phyloP scores from a whole-genome alignment of 2,329 filamentous ascomycete species.

The Clarireedia monteithiana region DNA sequence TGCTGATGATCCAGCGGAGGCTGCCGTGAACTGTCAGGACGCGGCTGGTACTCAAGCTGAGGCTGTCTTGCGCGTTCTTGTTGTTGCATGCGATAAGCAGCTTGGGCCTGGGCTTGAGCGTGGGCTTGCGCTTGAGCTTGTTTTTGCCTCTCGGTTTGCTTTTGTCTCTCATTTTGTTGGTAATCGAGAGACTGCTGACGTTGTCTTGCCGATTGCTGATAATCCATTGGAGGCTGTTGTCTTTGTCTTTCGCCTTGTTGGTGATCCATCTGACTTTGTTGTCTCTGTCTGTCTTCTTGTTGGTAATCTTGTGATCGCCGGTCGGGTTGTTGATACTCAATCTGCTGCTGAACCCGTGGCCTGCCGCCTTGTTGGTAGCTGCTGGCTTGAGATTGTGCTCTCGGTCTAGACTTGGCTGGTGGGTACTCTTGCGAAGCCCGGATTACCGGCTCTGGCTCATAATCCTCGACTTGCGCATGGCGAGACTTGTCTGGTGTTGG shows the following conservation, averaged over 20 bases:
- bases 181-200: conserved; percentile 4
- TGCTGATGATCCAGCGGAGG: conserved; percentile 16
- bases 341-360: conserved; percentile 1
- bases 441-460: conserved; percentile 27
- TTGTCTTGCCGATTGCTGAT: conserved; percentile 5
- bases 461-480: conserved; percentile 19
- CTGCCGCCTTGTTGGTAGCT: conserved; percentile 2
- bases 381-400: conserved; percentile 7
- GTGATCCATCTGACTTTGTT: conserved; percentile 1
- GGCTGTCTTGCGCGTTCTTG: conserved; percentile 11
- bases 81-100: conserved; percentile 5
- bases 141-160: conserved; percentile 8
- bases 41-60: conserved; percentile 11
- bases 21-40: conserved; percentile 13
- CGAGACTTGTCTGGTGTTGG: conserved; percentile 10
- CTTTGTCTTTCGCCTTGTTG: conserved; percentile 5
- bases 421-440: conserved; percentile 4
- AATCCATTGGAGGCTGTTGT: neutral
- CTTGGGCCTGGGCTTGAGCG: neutral
- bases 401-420: conserved; percentile 1
- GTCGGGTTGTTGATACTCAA: conserved; percentile 6
- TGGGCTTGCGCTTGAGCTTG: conserved; percentile 2
- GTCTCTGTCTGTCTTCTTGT: conserved; percentile 4
- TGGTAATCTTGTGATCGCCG: conserved; percentile 7
- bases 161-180: conserved; percentile 6